Base-by-base conservation (phyloP, 208 protist genomes). In the Trypanosoma vivax region DNA sequence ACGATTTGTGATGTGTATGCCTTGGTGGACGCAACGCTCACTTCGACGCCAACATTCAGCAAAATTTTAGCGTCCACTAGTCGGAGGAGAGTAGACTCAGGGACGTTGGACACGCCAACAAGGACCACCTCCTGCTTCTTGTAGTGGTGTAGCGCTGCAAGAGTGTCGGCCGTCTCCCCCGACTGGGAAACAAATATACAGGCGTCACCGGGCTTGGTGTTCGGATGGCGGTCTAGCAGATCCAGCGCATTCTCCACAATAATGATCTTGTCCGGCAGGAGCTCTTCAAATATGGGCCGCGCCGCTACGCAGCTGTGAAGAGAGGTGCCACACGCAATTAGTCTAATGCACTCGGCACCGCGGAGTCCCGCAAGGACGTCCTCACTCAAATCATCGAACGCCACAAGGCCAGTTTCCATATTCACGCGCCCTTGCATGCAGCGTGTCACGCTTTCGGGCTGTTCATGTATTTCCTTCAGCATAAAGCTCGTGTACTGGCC, bases 381-480 rank as follows among this genome's bases (percentile, higher is more conserved):
- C 13, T 43, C 40, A 23, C 73, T 65, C 31, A 98, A 71, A 37
- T 94, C 96, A 47, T 94, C 90, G 4, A 99, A 69, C 11, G 60
- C 70, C 18, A 98, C 84, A 6, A 27, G 28, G 3, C 62, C 39
- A 27, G 51, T 71, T 14, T 64, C 31, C 46, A 93, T 87, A 69
- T 95, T 63, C 31, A 98, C 61, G 34, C 96, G 86, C n/a, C 87
- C 92, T 6, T 76, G 77, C 89, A 98, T 96, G 5, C 83, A 84
- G 72, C 92, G 91, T 14, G 86, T 47, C 11, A 96, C 62, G 27
- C 86, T 88, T 38, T 97, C 88, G 1, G 88, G 61, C 79, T 99
- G 97, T 70, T 99, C 95, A 63, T 88, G 80, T 46, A 99, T 98
- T 73, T 99, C 96, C 75, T 99, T 99, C 19, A 96, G 74, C 97